Evolutionary conservation across 305 asterid genomes (phyloP).

Genomic region (Nicotiana rustica): DNA sequence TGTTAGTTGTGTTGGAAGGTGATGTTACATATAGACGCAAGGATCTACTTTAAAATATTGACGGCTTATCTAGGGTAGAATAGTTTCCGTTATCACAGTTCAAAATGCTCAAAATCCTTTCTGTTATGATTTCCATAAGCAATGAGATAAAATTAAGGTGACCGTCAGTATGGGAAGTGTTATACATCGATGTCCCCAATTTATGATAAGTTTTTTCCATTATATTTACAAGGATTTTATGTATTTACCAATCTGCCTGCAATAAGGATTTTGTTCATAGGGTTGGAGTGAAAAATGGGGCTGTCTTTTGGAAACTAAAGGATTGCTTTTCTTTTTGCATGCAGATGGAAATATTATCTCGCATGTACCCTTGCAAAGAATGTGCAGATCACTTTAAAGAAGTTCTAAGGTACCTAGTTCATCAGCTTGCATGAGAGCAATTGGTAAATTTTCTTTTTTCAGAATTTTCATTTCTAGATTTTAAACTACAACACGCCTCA

Average conservation of each 20-base stretch:
- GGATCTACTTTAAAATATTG: neutral
- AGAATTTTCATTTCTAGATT: neutral
- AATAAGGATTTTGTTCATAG: neutral
- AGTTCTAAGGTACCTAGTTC: constrained; percentile 65
- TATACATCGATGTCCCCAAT: neutral
- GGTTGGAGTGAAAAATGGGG: neutral
- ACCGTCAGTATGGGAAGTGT: neutral
- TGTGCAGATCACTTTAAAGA: constrained; percentile 98
- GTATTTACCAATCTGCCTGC: neutral
- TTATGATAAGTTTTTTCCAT: neutral
- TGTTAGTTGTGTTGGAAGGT: neutral
- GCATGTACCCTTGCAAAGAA: constrained; percentile 94
- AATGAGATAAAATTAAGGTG: neutral
- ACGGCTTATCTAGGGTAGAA: neutral
- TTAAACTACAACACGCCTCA: no score
- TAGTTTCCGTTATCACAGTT: constrained; percentile 15
- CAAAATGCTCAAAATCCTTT: neutral
- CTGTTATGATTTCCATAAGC: constrained; percentile 2
- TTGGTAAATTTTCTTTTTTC: neutral
- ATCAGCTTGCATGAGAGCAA: constrained; percentile 24
- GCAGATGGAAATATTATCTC: constrained; percentile 91
- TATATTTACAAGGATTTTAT: neutral
- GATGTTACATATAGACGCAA: neutral
- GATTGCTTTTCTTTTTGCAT: constrained; percentile 6
- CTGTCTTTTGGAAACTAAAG: neutral